Base-by-base conservation (phyloP, 2,329 filamentous ascomycete species). In the Aspergillus carbonarius region DNA sequence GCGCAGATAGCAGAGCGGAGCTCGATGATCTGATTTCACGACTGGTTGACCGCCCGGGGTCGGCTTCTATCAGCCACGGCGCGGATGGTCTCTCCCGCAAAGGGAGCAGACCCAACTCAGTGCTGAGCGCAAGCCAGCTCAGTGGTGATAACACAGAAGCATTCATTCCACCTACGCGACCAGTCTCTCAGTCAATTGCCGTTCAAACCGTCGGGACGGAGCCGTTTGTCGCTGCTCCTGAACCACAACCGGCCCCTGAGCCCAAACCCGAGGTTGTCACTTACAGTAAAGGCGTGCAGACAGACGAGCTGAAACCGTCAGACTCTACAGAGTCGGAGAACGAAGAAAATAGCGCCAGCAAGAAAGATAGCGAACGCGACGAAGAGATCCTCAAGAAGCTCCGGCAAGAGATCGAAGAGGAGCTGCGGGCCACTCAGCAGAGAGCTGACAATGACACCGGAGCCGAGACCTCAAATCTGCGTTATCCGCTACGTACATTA, bases 271-370 rank as follows among this genome's bases (percentile, higher is more conserved):
- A 99, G 75, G 82, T 96, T 60, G 92, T 96, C 71, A 96, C 92
- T 54, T 99, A 99, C 81, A 98, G 91, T 82, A 98, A 97, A 79
- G 93, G 88, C 57, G 92, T 98, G 20, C 96, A 99, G 76, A 97
- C 95, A 15, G 86, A 89, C 68, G 86, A 88, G 62, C 90, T 90
- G 86, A 80, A 77, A 6, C 79, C 81, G 57, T 78, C 83, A 27
- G 78, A 82, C 34, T 80, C 82, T 49, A 83, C 85, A 8, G 84
- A 85, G 30, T 82, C 85, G 23, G 88, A 92, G 30, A 81, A 82
- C 30, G 88, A 89, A 20, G 85, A 86, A 39, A 96, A 93, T 78
- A 85, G 89, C 67, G 76, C 90, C 64, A 96, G 90, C 76, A 85
- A 91, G 72, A 85, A 90, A 66, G 90, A 92, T 66, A 85, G 89